Conservation (phyloP, 208 protist genomes). For the Trypanosoma congolense region DNA sequence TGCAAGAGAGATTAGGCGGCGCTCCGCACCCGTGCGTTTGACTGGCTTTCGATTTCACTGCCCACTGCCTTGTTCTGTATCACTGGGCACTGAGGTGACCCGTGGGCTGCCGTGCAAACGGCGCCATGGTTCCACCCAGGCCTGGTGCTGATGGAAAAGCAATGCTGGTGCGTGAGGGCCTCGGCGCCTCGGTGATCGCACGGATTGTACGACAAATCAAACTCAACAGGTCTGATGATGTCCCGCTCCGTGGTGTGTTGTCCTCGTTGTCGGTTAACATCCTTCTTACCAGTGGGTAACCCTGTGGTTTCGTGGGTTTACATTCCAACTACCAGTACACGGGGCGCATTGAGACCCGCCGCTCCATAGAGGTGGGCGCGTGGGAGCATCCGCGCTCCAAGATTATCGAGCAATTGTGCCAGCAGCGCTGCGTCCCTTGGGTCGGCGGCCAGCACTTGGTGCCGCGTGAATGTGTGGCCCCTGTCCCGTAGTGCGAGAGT, state of each 20-base stretch:
- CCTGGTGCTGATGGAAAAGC: constrained; percentile 4
- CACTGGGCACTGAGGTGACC: too few relatives aligned
- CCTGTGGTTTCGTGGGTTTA: too few relatives aligned
- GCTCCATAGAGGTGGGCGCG: constrained; percentile 3
- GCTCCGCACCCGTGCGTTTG: too few relatives aligned
- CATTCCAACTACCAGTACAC: not conserved
- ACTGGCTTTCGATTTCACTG: too few relatives aligned
- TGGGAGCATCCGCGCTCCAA: constrained; percentile 21
- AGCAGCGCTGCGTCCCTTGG: constrained; percentile 6
- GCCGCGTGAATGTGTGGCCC: not conserved
- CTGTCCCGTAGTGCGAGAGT: constrained; percentile 4
- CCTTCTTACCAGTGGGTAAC: too few relatives aligned
- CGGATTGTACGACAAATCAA: constrained; percentile 21
- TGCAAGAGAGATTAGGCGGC: not conserved
- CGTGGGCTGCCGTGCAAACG: too few relatives aligned
- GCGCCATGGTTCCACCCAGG: too few relatives aligned
- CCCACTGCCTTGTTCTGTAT: too few relatives aligned
- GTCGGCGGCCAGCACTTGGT: not conserved
- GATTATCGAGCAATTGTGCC: too few relatives aligned
- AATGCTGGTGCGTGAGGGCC: constrained; percentile 12
- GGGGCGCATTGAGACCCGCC: constrained; percentile 19
- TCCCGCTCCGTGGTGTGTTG: not conserved
- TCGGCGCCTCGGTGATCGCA: constrained; percentile 6
- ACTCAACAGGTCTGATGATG: constrained; percentile 26
- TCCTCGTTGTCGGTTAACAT: too few relatives aligned